A percentile compares a stretch with the other conserved stretches of the same genome.
These are phyloP conservation scores for Alternaria triticimaculans DNA, from an alignment of 2,329 filamentous ascomycete species.

Conservation along the genomic window DNA sequence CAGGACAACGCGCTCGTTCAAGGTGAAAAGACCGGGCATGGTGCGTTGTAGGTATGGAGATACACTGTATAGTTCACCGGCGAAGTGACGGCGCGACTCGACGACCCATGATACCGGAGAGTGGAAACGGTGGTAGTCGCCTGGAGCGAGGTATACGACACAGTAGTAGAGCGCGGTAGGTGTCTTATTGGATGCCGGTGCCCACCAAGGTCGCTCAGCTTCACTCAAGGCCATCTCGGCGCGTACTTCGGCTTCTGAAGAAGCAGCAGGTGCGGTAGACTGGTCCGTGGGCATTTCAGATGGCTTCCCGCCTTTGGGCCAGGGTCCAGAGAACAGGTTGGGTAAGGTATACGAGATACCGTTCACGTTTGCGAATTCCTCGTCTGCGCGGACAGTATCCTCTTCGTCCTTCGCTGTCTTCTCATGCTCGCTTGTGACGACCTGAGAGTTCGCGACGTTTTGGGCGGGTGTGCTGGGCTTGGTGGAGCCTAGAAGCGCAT, in stretches of 20 bases:
- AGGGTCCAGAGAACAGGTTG: slow-evolving; percentile 78
- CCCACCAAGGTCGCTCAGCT: slow-evolving; percentile 61
- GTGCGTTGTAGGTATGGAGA: slow-evolving; percentile 94
- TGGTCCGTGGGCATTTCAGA: slow-evolving; percentile 71
- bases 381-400: slow-evolving; percentile 77
- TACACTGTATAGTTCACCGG: slow-evolving; percentile 93
- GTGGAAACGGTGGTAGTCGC: slow-evolving; percentile 98
- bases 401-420: slow-evolving; percentile 53
- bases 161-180: slow-evolving; percentile 84
- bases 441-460: slow-evolving; percentile 28
- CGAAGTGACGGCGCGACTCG: slow-evolving; percentile 93
- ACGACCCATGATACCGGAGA: slow-evolving; percentile 95
- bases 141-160: slow-evolving; percentile 94
- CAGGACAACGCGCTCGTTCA: slow-evolving; percentile 95
- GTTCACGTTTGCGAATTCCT: slow-evolving; percentile 93
- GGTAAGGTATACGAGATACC: slow-evolving; percentile 95
- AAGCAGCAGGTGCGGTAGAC: slow-evolving; percentile 69
- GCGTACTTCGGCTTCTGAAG: slow-evolving; percentile 82
- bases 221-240: slow-evolving; percentile 80
- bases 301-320: slow-evolving; percentile 52
- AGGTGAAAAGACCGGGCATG: slow-evolving; percentile 89
- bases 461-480: slow-evolving; percentile 54
- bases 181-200: slow-evolving; percentile 47
- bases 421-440: slow-evolving; percentile 33
- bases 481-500: slow-evolving; percentile 77